These are phyloP conservation scores for Sphagnum tenellum DNA, from an alignment of 225 moss, liverwort and hornwort species.

Conservation along the genomic window DNA sequence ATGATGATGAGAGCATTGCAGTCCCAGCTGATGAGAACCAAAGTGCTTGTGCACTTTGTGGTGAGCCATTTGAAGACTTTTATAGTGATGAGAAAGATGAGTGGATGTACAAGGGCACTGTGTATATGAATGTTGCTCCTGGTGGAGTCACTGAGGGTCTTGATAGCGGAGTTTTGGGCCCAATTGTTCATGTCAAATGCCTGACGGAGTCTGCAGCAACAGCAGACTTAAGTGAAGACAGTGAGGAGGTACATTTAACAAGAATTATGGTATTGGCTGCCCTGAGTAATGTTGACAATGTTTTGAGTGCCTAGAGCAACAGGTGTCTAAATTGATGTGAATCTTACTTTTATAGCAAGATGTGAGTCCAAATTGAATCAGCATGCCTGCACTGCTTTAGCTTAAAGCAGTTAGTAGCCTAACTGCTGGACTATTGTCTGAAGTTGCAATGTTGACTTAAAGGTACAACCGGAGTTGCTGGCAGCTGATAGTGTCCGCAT, in stretches of 20 bases:
- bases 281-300: too few relatives aligned
- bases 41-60: slow-evolving; percentile 88
- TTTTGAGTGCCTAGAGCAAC: too few relatives aligned
- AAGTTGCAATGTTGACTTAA: slow-evolving; percentile 7
- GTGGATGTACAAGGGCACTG: slow-evolving; percentile 99
- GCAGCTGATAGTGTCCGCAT: slow-evolving; percentile 97
- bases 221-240: slow-evolving; percentile 64
- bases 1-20: slow-evolving; percentile 72
- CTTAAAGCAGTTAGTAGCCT: neutral
- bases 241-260: slow-evolving; percentile 59
- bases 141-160: slow-evolving; percentile 73
- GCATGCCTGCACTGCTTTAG: too few relatives aligned
- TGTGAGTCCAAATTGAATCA: too few relatives aligned
- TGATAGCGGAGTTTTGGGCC: slow-evolving; percentile 55
- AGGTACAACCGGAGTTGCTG: slow-evolving; percentile 96
- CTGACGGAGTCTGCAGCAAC: slow-evolving; percentile 91
- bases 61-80: slow-evolving; percentile 96
- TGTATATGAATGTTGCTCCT: slow-evolving; percentile 83
- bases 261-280: too few relatives aligned
- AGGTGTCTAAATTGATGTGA: too few relatives aligned
- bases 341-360: too few relatives aligned
- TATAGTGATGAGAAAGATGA: slow-evolving; percentile 99
- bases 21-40: slow-evolving; percentile 97
- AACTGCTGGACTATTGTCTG: neutral
- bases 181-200: slow-evolving; percentile 94